These are phyloP conservation scores for Mycena alexandri DNA, from an alignment of 768 basidiomycete genomes.

Conservation along the genomic window DNA sequence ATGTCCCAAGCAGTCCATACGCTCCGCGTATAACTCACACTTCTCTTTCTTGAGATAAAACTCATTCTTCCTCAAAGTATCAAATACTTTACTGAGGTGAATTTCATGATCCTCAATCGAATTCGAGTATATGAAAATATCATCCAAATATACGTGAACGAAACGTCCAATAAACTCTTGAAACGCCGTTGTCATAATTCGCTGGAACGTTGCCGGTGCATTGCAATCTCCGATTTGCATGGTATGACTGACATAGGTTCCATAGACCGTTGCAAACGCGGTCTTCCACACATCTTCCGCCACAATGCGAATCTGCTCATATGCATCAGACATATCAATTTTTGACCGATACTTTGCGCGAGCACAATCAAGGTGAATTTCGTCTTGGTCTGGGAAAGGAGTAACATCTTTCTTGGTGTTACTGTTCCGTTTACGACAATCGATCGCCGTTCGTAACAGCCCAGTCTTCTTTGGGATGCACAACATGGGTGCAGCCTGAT, in stretches of 20 bases:
- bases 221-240: slow-evolving; percentile 45
- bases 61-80: slow-evolving; percentile 40
- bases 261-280: slow-evolving; percentile 55
- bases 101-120: slow-evolving; percentile 53
- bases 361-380: too few species aligned
- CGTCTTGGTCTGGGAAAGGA: too few species aligned
- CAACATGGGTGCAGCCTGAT: too few species aligned
- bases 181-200: slow-evolving; percentile 56
- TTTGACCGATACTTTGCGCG: too few species aligned
- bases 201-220: slow-evolving; percentile 43
- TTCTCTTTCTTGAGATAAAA: slow-evolving; percentile 52
- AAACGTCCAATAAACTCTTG: slow-evolving; percentile 51
- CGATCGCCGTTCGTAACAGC: neutral
- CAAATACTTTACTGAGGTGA: slow-evolving; percentile 49
- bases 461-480: neutral
- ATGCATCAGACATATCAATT: too few species aligned
- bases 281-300: slow-evolving; percentile 34
- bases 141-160: slow-evolving; percentile 59
- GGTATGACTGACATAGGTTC: slow-evolving; percentile 51
- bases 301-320: too few species aligned
- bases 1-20: slow-evolving; percentile 48
- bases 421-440: slow-evolving; percentile 46
- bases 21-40: slow-evolving; percentile 42
- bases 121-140: slow-evolving; percentile 56
- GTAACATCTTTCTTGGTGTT: slow-evolving; percentile 54